Conservation (phyloP, 2,329 filamentous ascomycete species). For the Malbranchea zuffiana region DNA sequence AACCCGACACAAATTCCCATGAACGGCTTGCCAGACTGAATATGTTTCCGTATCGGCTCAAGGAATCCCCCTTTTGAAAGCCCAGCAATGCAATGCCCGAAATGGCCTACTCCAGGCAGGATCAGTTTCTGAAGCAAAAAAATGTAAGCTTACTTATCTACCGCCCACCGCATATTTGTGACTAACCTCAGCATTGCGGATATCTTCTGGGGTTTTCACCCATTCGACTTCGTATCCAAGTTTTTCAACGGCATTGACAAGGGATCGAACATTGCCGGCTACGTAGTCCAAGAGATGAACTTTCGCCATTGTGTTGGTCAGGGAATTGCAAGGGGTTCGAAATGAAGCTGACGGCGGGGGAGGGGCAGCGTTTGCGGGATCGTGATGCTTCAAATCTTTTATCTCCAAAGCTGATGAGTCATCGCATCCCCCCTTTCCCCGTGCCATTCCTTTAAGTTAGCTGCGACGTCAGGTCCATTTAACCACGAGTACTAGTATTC, state of each 20-base stretch:
- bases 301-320: conserved; percentile 36
- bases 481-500: too few relatives aligned
- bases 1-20: conserved; percentile 96
- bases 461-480: too few relatives aligned
- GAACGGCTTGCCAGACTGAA: conserved; percentile 85
- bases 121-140: conserved; percentile 63
- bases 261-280: conserved; percentile 86
- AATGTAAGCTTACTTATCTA: background rate
- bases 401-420: too few relatives aligned
- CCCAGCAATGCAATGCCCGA: conserved; percentile 86
- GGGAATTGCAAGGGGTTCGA: too few relatives aligned
- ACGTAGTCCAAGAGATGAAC: conserved; percentile 65
- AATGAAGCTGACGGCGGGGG: too few relatives aligned
- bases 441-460: too few relatives aligned
- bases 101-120: conserved; percentile 91
- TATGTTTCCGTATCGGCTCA: conserved; percentile 70
- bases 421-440: too few relatives aligned
- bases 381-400: too few relatives aligned
- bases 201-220: conserved; percentile 74
- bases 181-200: conserved; percentile 70
- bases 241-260: conserved; percentile 96
- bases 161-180: background rate
- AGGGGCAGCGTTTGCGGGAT: too few relatives aligned
- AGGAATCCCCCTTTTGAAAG: conserved; percentile 72
- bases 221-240: conserved; percentile 87